A percentile compares a stretch with the other conserved stretches of the same genome.
Conservation (phyloP, 2,329 filamentous ascomycete species). For the Cladosporium oxysporum region DNA sequence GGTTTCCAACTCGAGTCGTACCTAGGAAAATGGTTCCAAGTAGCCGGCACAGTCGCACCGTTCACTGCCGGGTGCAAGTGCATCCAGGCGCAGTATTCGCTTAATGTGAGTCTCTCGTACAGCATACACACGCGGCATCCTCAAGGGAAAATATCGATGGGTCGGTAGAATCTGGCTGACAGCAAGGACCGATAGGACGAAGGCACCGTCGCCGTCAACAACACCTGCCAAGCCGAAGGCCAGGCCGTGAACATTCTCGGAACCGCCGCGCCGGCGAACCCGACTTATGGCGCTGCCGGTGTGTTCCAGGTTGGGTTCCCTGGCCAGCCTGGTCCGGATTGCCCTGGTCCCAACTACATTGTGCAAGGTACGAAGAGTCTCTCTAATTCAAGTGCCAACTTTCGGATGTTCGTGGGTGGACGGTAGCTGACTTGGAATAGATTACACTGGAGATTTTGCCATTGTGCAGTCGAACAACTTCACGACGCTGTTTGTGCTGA, state of each 20-base stretch:
- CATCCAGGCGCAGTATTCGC: constrained; percentile 25
- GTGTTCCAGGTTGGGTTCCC: constrained; percentile 27
- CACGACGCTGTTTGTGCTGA: constrained; percentile 28
- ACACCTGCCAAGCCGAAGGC: constrained; percentile 24
- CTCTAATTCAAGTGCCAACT: too few relatives aligned
- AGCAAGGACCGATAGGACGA: constrained; percentile 20
- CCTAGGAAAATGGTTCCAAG: constrained; percentile 29
- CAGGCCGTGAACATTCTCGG: constrained; percentile 24
- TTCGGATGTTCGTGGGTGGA: too few relatives aligned
- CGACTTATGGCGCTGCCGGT: constrained; percentile 26
- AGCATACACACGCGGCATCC: too few relatives aligned
- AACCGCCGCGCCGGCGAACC: constrained; percentile 24
- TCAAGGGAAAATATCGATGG: too few relatives aligned
- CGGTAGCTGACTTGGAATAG: not conserved
- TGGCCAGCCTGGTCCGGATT: constrained; percentile 24
- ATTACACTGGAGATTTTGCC: constrained; percentile 25
- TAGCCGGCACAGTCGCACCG: constrained; percentile 25
- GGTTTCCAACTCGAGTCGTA: constrained; percentile 26
- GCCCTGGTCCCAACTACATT: constrained; percentile 29
- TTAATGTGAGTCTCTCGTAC: constrained; percentile 21
- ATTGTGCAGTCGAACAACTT: constrained; percentile 29
- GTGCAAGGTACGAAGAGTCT: constrained; percentile 11
- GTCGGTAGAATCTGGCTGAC: not conserved
- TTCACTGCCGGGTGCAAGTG: constrained; percentile 28
- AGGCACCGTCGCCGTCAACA: constrained; percentile 27